These are phyloP conservation scores for Fusarium sororula DNA, from an alignment of 2,329 filamentous ascomycete genomes.

Conservation along the genomic window DNA sequence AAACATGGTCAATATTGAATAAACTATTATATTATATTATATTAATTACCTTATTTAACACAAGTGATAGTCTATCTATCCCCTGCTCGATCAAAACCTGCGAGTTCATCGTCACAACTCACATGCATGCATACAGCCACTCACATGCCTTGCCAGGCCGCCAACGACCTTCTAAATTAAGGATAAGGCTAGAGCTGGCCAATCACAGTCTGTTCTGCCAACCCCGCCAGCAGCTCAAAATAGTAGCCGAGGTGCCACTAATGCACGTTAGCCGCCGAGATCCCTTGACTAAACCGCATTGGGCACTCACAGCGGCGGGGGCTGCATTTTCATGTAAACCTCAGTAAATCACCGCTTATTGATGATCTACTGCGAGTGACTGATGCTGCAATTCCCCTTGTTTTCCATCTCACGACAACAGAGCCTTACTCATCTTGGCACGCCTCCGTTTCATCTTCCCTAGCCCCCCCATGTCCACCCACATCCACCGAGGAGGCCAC, in stretches of 20 bases:
- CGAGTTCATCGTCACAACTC: constrained; percentile 20
- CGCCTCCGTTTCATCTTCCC: constrained; percentile 21
- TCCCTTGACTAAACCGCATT: background rate
- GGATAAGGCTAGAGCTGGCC: background rate
- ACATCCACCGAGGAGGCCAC: constrained; percentile 17
- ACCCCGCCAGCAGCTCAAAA: constrained; percentile 26
- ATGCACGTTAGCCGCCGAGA: constrained; percentile 40
- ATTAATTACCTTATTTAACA: background rate
- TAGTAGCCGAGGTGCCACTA: constrained; percentile 33
- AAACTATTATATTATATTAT: background rate
- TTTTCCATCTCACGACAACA: background rate
- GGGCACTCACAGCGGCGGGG: background rate
- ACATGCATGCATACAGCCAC: constrained; percentile 29
- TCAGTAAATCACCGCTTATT: constrained; percentile 8
- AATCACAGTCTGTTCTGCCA: constrained; percentile 11
- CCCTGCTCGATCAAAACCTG: constrained; percentile 25
- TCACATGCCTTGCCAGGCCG: constrained; percentile 17
- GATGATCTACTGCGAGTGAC: background rate
- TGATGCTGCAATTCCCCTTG: background rate
- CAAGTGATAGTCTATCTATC: background rate
- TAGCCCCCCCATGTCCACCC: background rate
- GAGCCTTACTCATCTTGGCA: constrained; percentile 11
- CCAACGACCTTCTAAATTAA: constrained; percentile 33
- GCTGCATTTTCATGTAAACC: background rate
- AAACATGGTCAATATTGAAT: background rate